Percentiles rank a stretch among this genome's conserved stretches.
Conservation (phyloP, 441 rosid genomes). For the Melastoma candidum region DNA sequence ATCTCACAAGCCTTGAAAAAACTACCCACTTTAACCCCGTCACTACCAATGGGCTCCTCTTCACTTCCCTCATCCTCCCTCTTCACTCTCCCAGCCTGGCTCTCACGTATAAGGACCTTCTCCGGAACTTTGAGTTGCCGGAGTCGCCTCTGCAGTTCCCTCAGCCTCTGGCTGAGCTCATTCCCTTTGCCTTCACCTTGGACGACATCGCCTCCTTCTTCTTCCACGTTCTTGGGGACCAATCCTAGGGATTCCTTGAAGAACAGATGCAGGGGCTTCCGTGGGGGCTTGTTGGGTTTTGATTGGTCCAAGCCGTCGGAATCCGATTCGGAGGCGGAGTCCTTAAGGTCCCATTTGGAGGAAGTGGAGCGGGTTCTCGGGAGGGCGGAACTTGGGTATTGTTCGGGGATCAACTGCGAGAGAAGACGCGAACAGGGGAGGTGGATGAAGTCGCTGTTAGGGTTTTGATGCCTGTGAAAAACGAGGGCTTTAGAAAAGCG, state of each 20-base stretch:
- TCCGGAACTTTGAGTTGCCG: slow-evolving; percentile 14
- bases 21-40: no score
- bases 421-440: neutral
- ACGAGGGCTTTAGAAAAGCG: slow-evolving; percentile 4
- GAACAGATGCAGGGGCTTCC: slow-evolving; percentile 25
- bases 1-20: slow-evolving; percentile 9
- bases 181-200: slow-evolving; percentile 6
- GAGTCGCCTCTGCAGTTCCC: slow-evolving; percentile 31
- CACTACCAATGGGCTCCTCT: slow-evolving; percentile 4
- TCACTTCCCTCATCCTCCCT: neutral
- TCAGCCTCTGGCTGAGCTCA: slow-evolving; percentile 30
- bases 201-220: slow-evolving; percentile 12
- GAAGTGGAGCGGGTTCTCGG: neutral
- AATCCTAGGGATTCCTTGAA: slow-evolving; percentile 51
- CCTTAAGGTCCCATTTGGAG: neutral
- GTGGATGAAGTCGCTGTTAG: neutral
- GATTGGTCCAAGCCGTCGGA: neutral
- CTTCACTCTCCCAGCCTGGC: slow-evolving; percentile 10
- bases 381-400: slow-evolving; percentile 3
- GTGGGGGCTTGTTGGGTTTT: slow-evolving; percentile 4
- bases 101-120: slow-evolving; percentile 2
- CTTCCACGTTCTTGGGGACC: slow-evolving; percentile 17
- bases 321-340: slow-evolving; percentile 1
- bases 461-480: neutral
- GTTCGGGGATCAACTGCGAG: neutral